phyloP scores from a whole-genome alignment of 139 green algal genomes.

The Picochlorum sp. region DNA sequence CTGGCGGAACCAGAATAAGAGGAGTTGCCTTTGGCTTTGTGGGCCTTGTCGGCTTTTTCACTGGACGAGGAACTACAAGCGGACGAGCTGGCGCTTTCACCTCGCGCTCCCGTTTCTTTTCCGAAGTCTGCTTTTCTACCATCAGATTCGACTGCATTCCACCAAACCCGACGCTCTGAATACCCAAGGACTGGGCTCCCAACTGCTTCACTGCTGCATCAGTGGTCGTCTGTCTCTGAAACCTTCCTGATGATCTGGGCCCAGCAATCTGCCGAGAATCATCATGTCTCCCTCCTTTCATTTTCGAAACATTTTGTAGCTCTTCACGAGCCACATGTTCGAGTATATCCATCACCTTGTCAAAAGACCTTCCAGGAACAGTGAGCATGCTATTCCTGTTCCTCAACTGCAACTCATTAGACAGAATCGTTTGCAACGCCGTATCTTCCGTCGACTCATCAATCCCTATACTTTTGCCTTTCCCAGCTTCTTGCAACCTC shows the following conservation, averaged over 20 bases:
- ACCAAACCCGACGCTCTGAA: constrained; percentile 13
- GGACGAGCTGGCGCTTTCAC: not conserved
- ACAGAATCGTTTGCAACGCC: not conserved
- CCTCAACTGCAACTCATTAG: constrained; percentile 21
- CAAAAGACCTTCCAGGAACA: constrained; percentile 27
- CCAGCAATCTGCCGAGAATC: not conserved
- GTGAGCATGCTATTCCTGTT: constrained; percentile 45
- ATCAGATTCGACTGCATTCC: not conserved
- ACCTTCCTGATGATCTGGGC: constrained; percentile 15
- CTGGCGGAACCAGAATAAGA: constrained; percentile 54
- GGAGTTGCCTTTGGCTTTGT: constrained; percentile 12
- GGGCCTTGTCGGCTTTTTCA: not conserved
- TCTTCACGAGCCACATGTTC: constrained; percentile 5
- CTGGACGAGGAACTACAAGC: not conserved
- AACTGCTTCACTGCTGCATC: constrained; percentile 23
- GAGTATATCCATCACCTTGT: constrained; percentile 15
- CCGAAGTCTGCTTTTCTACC: not conserved
- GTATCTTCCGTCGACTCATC: constrained; percentile 1
- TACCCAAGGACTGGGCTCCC: constrained; percentile 20
- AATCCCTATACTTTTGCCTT: not conserved
- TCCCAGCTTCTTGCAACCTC: not conserved
- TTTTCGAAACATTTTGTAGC: not conserved
- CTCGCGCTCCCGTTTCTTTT: not conserved
- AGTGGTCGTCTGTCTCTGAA: constrained; percentile 21
- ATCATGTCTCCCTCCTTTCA: not conserved